Evolutionary conservation across 441 rosid species (phyloP).

Genomic region (Corymbia citriodora): DNA sequence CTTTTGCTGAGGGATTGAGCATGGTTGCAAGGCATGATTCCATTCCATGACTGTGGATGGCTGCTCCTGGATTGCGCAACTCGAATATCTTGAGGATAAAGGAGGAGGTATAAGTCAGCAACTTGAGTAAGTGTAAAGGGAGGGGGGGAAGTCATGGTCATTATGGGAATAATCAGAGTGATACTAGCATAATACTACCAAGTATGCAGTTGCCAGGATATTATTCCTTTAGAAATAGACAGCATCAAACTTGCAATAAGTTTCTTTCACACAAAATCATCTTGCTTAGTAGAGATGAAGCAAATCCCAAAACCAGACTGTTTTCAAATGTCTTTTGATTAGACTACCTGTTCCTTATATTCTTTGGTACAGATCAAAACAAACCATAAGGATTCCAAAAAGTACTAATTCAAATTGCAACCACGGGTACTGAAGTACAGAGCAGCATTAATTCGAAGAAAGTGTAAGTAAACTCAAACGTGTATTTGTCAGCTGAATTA

Average conservation of each 20-base stretch:
- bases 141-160: background rate
- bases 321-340: background rate
- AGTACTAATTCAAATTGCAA: background rate
- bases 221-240: background rate
- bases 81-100: conserved; percentile 59
- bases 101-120: background rate
- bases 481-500: background rate
- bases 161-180: background rate
- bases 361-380: background rate
- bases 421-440: background rate
- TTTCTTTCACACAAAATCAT: background rate
- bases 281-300: background rate
- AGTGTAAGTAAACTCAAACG: background rate
- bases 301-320: background rate
- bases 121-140: background rate
- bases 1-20: conserved; percentile 76
- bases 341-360: background rate
- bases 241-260: background rate
- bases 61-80: conserved; percentile 92
- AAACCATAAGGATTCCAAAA: background rate
- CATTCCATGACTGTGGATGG: conserved; percentile 96
- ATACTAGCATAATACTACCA: background rate
- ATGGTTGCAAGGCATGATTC: conserved; percentile 95
- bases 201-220: background rate
- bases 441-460: background rate